Evolutionary conservation across 768 basidiomycete genomes (phyloP).

Genomic region (Udeniomyces megalosporus): DNA sequence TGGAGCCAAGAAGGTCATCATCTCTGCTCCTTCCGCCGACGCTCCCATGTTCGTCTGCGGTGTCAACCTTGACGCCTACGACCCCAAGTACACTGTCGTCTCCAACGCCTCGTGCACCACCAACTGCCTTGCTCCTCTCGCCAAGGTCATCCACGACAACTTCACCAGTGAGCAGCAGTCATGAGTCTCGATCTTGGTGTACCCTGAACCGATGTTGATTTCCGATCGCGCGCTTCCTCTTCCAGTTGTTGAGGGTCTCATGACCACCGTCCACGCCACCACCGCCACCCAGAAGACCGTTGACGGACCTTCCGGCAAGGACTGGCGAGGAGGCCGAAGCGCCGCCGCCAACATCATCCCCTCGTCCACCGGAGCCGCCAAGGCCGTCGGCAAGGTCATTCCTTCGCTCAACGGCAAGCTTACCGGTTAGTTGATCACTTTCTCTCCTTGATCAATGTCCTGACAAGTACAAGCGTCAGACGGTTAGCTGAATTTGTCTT

Average conservation of each 20-base stretch:
- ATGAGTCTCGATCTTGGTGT: no score
- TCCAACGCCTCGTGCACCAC: slow-evolving; percentile 99
- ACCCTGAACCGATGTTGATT: slow-evolving; percentile 33
- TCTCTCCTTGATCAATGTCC: not conserved
- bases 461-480: no score
- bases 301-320: slow-evolving; percentile 41
- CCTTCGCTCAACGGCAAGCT: slow-evolving; percentile 92
- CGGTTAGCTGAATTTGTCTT: no score
- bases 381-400: slow-evolving; percentile 98
- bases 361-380: slow-evolving; percentile 95
- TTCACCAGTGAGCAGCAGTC: slow-evolving; percentile 1
- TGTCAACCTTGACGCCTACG: slow-evolving; percentile 88
- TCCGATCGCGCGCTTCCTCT: not conserved
- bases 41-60: slow-evolving; percentile 32
- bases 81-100: slow-evolving; percentile 75
- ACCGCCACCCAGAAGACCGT: slow-evolving; percentile 60
- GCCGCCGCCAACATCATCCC: slow-evolving; percentile 98
- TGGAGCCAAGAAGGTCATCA: slow-evolving; percentile 98
- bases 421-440: slow-evolving; percentile 34
- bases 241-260: slow-evolving; percentile 70
- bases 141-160: slow-evolving; percentile 95
- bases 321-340: slow-evolving; percentile 93
- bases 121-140: slow-evolving; percentile 98
- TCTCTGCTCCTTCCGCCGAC: slow-evolving; percentile 75
- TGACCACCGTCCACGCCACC: slow-evolving; percentile 96